Conservation (phyloP, 2,329 filamentous ascomycete species). For the Sarocladiaceae sp. region DNA sequence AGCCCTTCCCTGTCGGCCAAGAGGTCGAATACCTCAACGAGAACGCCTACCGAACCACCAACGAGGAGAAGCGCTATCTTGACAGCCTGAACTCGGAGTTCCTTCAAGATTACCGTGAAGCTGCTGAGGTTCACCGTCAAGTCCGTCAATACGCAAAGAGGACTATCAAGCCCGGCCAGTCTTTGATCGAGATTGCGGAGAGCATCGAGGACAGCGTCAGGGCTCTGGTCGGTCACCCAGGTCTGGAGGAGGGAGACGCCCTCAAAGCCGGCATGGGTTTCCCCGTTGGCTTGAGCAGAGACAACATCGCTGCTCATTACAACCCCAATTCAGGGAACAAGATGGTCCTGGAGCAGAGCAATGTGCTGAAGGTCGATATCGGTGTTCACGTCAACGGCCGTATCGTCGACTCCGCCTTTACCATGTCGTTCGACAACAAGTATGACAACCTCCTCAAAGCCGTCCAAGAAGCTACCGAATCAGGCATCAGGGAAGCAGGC, state of each 20-base stretch:
- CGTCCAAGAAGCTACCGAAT: constrained; percentile 75
- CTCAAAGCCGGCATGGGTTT: constrained; percentile 81
- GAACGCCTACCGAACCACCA: constrained; percentile 73
- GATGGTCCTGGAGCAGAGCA: constrained; percentile 63
- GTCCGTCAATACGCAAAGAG: constrained; percentile 80
- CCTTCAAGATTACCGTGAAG: constrained; percentile 75
- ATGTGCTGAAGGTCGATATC: constrained; percentile 82
- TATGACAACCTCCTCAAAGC: constrained; percentile 73
- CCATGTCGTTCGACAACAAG: constrained; percentile 67
- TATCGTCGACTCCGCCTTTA: constrained; percentile 80
- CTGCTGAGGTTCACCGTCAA: constrained; percentile 84
- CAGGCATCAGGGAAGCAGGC: constrained; percentile 78
- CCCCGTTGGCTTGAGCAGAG: constrained; percentile 77
- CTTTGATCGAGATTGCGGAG: constrained; percentile 76
- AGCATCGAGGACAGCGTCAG: constrained; percentile 83
- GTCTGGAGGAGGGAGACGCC: constrained; percentile 73
- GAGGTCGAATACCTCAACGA: constrained; percentile 75
- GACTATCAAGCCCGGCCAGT: constrained; percentile 76
- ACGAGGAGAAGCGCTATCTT: constrained; percentile 77
- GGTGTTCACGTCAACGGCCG: constrained; percentile 76
- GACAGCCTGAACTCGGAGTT: constrained; percentile 80
- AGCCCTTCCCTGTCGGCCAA: constrained; percentile 70
- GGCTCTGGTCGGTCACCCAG: constrained; percentile 70
- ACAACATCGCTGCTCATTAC: constrained; percentile 83
- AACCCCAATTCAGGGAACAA: constrained; percentile 86